Conservation (phyloP, 2,329 filamentous ascomycete species). For the Blastomyces emzantsi region DNA sequence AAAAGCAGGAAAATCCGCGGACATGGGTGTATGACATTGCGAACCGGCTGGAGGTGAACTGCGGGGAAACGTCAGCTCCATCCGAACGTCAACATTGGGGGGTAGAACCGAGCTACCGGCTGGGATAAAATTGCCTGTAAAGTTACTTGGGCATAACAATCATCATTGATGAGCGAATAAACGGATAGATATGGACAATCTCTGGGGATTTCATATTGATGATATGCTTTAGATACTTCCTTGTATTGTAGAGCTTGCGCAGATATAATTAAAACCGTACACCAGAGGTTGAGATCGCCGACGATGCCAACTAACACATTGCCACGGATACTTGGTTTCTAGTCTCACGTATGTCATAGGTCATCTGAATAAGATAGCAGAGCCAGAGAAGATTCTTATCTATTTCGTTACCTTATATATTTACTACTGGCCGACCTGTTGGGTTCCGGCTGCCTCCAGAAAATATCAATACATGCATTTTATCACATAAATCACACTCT, state of each 20-base stretch:
- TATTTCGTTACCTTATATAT: neutral
- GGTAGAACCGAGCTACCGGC: neutral
- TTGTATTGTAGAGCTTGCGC: neutral
- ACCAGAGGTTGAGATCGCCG: neutral
- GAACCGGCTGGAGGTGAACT: neutral
- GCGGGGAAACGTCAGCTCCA: neutral
- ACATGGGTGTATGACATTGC: neutral
- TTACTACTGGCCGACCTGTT: neutral
- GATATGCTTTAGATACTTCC: neutral
- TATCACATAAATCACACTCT: neutral
- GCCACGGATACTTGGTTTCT: neutral
- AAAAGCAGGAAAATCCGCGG: neutral
- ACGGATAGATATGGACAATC: neutral
- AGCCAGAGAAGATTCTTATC: neutral
- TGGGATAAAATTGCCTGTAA: neutral
- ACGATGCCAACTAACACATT: neutral
- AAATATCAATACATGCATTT: neutral
- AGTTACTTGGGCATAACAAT: neutral
- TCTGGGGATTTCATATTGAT: neutral
- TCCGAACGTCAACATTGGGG: neutral
- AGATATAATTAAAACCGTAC: neutral
- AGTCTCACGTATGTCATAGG: conserved; percentile 5
- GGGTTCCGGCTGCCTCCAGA: neutral
- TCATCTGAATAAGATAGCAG: neutral
- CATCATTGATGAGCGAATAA: neutral